Evolutionary conservation across 495 filamentous ascomycete species (phyloP).

Genomic region (Penicillium soppii): DNA sequence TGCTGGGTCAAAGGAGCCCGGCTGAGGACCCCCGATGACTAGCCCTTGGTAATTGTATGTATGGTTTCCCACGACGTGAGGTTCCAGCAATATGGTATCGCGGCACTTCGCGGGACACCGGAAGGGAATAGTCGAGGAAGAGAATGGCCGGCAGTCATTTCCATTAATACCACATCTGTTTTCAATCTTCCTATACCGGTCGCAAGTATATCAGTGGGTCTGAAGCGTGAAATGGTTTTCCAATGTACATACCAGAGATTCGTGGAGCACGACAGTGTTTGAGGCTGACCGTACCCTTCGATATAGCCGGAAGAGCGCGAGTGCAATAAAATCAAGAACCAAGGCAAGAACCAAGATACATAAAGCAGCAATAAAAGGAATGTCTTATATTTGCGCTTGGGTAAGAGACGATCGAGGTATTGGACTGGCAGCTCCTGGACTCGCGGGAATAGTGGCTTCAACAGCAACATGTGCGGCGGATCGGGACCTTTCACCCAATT

Average conservation of each 20-base stretch:
- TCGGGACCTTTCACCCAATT: conserved; percentile 73
- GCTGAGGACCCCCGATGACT: conserved; percentile 70
- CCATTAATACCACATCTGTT: conserved; percentile 81
- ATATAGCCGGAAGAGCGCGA: conserved; percentile 64
- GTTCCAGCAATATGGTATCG: conserved; percentile 63
- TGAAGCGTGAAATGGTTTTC: neutral
- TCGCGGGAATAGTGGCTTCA: conserved; percentile 66
- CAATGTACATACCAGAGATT: conserved; percentile 50
- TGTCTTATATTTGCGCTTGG: conserved; percentile 60
- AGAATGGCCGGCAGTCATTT: conserved; percentile 78
- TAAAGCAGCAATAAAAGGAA: conserved; percentile 61
- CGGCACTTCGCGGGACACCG: conserved; percentile 77
- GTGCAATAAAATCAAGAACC: conserved; percentile 63
- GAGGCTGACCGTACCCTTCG: conserved; percentile 64
- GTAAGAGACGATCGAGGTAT: conserved; percentile 60
- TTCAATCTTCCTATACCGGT: conserved; percentile 55
- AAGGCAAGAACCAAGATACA: conserved; percentile 69
- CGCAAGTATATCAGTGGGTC: neutral
- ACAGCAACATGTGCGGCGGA: conserved; percentile 59
- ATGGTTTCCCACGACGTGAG: conserved; percentile 70
- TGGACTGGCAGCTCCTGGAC: conserved; percentile 68
- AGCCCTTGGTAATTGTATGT: conserved; percentile 68
- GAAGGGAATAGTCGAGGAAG: conserved; percentile 66
- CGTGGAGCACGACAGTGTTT: conserved; percentile 65
- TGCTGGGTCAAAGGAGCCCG: conserved; percentile 33